These are phyloP conservation scores for Tulasnella calospora DNA, from an alignment of 768 basidiomycete species.

Conservation along the genomic window DNA sequence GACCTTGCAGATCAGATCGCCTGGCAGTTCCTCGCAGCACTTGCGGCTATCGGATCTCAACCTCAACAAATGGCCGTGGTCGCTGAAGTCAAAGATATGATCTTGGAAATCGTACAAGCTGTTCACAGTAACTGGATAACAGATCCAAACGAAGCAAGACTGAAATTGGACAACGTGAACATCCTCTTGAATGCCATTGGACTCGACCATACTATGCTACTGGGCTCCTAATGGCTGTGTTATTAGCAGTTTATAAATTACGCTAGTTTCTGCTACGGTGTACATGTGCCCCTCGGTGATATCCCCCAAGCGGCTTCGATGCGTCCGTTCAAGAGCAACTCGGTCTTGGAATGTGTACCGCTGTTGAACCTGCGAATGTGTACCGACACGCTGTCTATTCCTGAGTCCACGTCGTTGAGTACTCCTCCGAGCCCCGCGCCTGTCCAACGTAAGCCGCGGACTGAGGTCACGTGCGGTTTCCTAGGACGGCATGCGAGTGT, in stretches of 20 bases:
- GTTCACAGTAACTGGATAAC: slow-evolving; percentile 69
- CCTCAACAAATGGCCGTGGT: slow-evolving; percentile 90
- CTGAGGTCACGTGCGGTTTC: background rate
- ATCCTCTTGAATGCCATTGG: slow-evolving; percentile 73
- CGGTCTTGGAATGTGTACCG: background rate
- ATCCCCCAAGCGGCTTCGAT: background rate
- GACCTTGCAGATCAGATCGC: slow-evolving; percentile 67
- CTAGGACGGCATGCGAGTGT: background rate
- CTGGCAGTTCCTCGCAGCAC: slow-evolving; percentile 89
- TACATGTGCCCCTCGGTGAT: background rate
- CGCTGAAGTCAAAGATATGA: slow-evolving; percentile 80
- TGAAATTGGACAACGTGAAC: slow-evolving; percentile 88
- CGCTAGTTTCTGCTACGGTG: background rate
- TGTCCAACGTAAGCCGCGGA: background rate
- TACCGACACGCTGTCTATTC: background rate
- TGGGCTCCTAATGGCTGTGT: slow-evolving; percentile 18
- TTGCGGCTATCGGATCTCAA: slow-evolving; percentile 73
- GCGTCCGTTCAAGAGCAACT: background rate
- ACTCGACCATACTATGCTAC: slow-evolving; percentile 39
- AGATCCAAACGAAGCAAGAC: slow-evolving; percentile 67
- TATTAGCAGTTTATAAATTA: background rate
- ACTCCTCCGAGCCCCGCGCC: background rate
- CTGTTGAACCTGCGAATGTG: too few relatives aligned
- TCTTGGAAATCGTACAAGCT: slow-evolving; percentile 80
- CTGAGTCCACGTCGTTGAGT: background rate